These are phyloP conservation scores for Claviceps arundinis DNA, from an alignment of 2,329 filamentous ascomycete species.

Conservation along the genomic window DNA sequence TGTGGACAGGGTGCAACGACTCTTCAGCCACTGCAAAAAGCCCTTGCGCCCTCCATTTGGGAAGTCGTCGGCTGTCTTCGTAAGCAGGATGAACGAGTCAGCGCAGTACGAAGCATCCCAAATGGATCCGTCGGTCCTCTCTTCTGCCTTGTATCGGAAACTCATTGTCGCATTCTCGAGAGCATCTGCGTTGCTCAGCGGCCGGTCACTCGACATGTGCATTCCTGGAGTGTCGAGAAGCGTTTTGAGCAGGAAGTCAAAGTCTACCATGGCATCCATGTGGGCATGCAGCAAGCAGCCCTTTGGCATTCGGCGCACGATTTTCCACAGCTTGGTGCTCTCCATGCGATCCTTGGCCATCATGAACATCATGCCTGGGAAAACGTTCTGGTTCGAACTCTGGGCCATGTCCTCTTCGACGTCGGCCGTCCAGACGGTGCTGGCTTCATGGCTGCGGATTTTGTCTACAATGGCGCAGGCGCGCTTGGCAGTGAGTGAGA, in stretches of 20 bases:
- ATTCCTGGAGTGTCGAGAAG: slow-evolving; percentile 62
- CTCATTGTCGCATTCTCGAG: slow-evolving; percentile 41
- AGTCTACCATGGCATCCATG: slow-evolving; percentile 81
- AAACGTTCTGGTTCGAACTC: slow-evolving; percentile 49
- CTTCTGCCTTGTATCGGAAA: slow-evolving; percentile 46
- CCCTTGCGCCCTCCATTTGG: slow-evolving; percentile 56
- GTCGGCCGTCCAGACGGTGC: slow-evolving; percentile 61
- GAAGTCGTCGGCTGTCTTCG: slow-evolving; percentile 57
- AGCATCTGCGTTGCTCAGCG: slow-evolving; percentile 40
- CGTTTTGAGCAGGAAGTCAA: slow-evolving; percentile 63
- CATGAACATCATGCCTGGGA: slow-evolving; percentile 88
- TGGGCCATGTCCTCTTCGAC: slow-evolving; percentile 58
- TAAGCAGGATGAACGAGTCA: slow-evolving; percentile 42
- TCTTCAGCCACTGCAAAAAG: slow-evolving; percentile 67
- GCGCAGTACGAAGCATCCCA: slow-evolving; percentile 55
- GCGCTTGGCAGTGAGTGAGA: slow-evolving; percentile 65
- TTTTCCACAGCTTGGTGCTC: slow-evolving; percentile 69
- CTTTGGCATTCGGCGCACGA: slow-evolving; percentile 79
- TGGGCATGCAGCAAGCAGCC: slow-evolving; percentile 78
- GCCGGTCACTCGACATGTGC: slow-evolving; percentile 48
- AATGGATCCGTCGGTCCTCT: slow-evolving; percentile 36
- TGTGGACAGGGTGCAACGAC: slow-evolving; percentile 56
- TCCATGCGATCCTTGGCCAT: slow-evolving; percentile 80
- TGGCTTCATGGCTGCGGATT: slow-evolving; percentile 66
- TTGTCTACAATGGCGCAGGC: slow-evolving; percentile 69